Base-by-base conservation (phyloP, 805 yeast species). In the Wickerhamia fluorescens region DNA sequence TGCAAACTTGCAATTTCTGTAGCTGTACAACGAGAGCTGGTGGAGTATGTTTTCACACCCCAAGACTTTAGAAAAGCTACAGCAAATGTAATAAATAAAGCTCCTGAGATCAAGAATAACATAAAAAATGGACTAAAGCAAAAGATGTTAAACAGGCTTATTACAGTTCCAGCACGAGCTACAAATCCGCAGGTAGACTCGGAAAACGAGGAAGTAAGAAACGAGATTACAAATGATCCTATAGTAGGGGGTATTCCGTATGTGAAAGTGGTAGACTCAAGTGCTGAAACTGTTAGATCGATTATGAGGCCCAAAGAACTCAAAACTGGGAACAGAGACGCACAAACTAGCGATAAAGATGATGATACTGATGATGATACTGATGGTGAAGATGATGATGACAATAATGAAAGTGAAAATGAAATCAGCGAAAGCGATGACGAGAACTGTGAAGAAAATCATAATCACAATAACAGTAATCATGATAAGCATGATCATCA, bases 61-160 rank as follows among this genome's bases (percentile, higher is more conserved):
- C 12, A 28, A 10, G 38, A 35, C 14, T 8, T 35, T 15, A 28
- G 24, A 16, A 24, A 25, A 10, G 37, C 34, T 7, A 19, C 12
- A 5, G 28, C 25, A 15, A 22, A 29, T 6, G 23, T 24, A 12
- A 10, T 18, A 6, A 12, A 11, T n/a, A 25, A 25, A 16, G 14
- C 19, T 12, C 24, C 22, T 14, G 16, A 25, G 10, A 23, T 28
- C 20, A 31, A 25, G 20, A 17, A 33, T 14, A 31, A 25, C 20
- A 7, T 34, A 16, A 34, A 34, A 23, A 34, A 22, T 14, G 26
- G 34, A 14, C 23, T 34, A 27, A 34, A 34, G 26, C 37, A 35
- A 18, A 31, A 27, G 10, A 16, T 31, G 11, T 17, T 35, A 5
- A 30, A 35, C 24, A 12, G 30, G 4, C 22, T 35, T 13, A 22